These are phyloP conservation scores for Colletotrichum eleusines DNA, from an alignment of 2,329 filamentous ascomycete species.

Conservation along the genomic window DNA sequence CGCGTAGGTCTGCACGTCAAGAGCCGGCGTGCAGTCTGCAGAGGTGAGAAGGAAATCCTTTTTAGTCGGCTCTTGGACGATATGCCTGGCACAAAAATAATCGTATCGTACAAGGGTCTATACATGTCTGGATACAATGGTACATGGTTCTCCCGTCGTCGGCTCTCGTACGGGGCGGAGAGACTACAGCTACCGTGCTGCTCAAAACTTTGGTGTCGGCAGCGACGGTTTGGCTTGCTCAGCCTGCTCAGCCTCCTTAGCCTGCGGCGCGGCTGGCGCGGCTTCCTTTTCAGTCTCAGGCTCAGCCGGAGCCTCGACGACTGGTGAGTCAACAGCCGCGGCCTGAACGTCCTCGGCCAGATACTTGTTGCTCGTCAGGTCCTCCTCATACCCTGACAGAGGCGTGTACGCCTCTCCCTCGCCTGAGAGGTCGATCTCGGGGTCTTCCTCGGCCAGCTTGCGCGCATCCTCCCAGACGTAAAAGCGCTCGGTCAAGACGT, in stretches of 20 bases:
- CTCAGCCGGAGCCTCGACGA: background rate
- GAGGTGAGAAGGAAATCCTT: background rate
- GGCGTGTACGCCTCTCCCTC: constrained; percentile 64
- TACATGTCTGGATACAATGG: constrained; percentile 40
- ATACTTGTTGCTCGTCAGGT: constrained; percentile 23
- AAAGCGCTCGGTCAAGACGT: constrained; percentile 86
- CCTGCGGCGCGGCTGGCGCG: constrained; percentile 20
- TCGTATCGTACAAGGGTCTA: constrained; percentile 41
- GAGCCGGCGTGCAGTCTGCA: background rate
- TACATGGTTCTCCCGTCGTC: constrained; percentile 29
- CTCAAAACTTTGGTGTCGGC: constrained; percentile 35
- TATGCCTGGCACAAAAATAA: constrained; percentile 21
- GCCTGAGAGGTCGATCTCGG: constrained; percentile 72
- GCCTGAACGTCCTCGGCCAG: constrained; percentile 22
- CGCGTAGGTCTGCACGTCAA: background rate
- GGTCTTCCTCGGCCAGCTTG: constrained; percentile 73
- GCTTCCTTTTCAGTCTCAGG: constrained; percentile 7
- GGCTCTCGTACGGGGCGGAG: background rate
- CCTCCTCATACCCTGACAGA: constrained; percentile 51
- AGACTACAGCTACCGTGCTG: constrained; percentile 7
- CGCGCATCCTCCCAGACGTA: constrained; percentile 88
- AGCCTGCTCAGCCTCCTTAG: constrained; percentile 28
- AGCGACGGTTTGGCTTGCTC: constrained; percentile 25
- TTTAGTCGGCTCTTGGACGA: background rate
- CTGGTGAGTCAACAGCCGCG: background rate